Base-by-base conservation (phyloP, 2,329 filamentous ascomycete genomes). In the Trichoderma sp. region DNA sequence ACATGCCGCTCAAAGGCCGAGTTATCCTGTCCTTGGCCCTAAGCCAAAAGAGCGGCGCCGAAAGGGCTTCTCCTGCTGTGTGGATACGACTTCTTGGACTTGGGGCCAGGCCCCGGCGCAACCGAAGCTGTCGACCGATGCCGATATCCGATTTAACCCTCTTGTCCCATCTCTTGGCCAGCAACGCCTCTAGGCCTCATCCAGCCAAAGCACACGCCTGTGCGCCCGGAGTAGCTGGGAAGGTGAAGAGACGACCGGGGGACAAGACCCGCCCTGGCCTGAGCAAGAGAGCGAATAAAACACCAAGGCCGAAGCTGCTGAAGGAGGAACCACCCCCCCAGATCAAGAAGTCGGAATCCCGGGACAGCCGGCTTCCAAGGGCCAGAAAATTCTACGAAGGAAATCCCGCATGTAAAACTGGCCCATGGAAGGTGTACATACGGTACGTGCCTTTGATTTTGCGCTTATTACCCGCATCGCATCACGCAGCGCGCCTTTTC, bases 111-210 rank as follows among this genome's bases (percentile, higher is more conserved):
- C 61, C 67, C 67, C 67, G 67, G 67, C 67, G 67, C 67, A 69
- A 69, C 67, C 67, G 67, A 69, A 62, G 55, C 67, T 69, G 67
- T 69, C 67, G 67, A 69, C 39, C 67, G 67, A 69, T 69, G 67
- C 67, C 67, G 67, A 69, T 69, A 69, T 69, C 67, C 67, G 67
- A 69, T 61, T 69, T 69, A 69, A 69, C 67, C 55, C 67, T 57
- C 64, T 50, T 67, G 47, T 50, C 32, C 64, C 61, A 43, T 64
- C 26, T 47, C 23, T 30, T 64, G 39, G 26, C 32, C 57, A 47
- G 39, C 39, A 13, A 53, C 67, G 57, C 39, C 57, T 62, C 67
- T 69, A 61, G 34, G 36, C 57, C 28, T 26, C 57, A 36, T 62
- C 28, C 28, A 61, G 57, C 57, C 67, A 69, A 50, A 36, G 50